A percentile compares a stretch with the other conserved stretches of the same genome.
Evolutionary conservation across 75 land plant genomes (phyloP).

Genomic region (Sequoiadendron giganteum): DNA sequence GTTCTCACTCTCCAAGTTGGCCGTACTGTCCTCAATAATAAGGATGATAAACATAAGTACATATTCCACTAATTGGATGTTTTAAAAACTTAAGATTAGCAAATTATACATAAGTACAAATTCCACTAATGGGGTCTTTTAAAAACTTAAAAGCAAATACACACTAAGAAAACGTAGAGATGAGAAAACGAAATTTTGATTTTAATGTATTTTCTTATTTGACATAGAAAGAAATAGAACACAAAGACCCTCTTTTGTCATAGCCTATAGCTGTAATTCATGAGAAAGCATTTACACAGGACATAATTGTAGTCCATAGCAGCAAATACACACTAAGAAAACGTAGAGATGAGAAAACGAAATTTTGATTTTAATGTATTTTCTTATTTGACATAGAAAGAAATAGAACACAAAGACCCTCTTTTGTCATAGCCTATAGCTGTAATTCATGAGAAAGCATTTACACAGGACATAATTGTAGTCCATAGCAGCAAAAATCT

Average conservation of each 20-base stretch:
- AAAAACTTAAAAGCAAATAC: not conserved
- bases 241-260: not conserved
- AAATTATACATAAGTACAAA: not conserved
- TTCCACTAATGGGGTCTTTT: not conserved
- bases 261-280: not conserved
- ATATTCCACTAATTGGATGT: not conserved
- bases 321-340: not conserved
- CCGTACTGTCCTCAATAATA: conserved; percentile 9
- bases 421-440: not conserved
- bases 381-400: not conserved
- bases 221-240: not conserved
- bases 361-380: not conserved
- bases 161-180: too few species aligned
- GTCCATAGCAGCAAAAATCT: too few species aligned
- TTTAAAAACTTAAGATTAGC: not conserved
- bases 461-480: not conserved
- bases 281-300: not conserved
- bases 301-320: too few species aligned
- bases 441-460: not conserved
- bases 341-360: not conserved
- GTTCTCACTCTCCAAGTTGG: conserved; percentile 34
- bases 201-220: not conserved
- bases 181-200: not conserved
- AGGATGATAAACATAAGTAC: not conserved
- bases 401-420: not conserved